phyloP scores from a whole-genome alignment of 2,329 filamentous ascomycete genomes.

The Aureobasidium musti region DNA sequence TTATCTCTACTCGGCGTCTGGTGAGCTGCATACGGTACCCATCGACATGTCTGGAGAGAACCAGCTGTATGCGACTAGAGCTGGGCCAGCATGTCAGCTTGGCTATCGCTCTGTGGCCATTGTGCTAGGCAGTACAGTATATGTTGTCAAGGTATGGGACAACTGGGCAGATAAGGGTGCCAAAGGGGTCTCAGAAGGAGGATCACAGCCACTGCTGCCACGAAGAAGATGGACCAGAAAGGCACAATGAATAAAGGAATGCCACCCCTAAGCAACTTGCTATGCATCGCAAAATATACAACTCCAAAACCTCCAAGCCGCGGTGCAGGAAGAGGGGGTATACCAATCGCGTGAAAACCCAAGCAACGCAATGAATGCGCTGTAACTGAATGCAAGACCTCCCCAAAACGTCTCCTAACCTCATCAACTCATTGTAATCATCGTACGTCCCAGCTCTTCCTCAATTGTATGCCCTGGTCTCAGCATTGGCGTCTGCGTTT shows the following conservation, averaged over 20 bases:
- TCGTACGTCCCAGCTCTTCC: not conserved
- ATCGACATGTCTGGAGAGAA: slow-evolving; percentile 26
- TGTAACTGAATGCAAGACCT: not conserved
- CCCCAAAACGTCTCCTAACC: not conserved
- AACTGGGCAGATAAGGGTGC: slow-evolving; percentile 23
- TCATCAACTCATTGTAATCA: not conserved
- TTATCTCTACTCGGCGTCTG: slow-evolving; percentile 44
- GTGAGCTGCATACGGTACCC: slow-evolving; percentile 22
- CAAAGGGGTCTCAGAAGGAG: slow-evolving; percentile 19
- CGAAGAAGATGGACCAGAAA: slow-evolving; percentile 27
- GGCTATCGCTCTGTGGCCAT: slow-evolving; percentile 24
- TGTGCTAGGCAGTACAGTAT: slow-evolving; percentile 25
- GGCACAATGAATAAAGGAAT: slow-evolving; percentile 7
- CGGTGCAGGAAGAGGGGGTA: slow-evolving; percentile 5
- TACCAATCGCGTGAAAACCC: not conserved
- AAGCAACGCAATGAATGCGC: not conserved
- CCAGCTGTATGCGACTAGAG: slow-evolving; percentile 26
- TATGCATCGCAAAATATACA: not conserved
- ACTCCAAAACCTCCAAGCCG: not conserved
- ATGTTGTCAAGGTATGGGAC: slow-evolving; percentile 25
- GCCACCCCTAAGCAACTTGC: not conserved
- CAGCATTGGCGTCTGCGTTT: slow-evolving; percentile 65
- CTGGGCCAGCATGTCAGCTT: slow-evolving; percentile 23
- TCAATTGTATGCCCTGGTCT: slow-evolving; percentile 53
- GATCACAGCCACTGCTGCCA: slow-evolving; percentile 12